These are phyloP conservation scores for Blepharisma stoltei DNA, from an alignment of 73 alveolate genomes.

Conservation along the genomic window DNA sequence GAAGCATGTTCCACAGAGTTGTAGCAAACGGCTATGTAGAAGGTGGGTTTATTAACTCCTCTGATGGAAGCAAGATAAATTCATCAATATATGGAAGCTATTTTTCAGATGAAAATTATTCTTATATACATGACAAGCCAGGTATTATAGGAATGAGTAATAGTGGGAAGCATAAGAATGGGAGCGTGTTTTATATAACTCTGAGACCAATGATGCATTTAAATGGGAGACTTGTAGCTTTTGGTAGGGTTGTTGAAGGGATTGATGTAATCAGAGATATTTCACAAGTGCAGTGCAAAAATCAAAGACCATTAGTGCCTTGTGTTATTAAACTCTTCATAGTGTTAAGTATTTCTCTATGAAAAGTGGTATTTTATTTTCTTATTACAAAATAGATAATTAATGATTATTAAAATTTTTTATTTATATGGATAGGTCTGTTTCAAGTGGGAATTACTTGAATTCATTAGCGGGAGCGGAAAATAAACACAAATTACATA, in stretches of 20 bases:
- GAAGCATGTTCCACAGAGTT: constrained; percentile 43
- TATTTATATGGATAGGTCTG: too few relatives aligned
- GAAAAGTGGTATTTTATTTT: too few relatives aligned
- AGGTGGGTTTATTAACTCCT: constrained; percentile 32
- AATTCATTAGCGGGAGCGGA: not conserved
- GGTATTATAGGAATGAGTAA: constrained; percentile 52
- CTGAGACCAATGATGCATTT: constrained; percentile 36
- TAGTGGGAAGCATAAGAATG: constrained; percentile 38
- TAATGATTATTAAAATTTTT: too few relatives aligned
- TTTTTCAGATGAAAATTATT: not conserved
- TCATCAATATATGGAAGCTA: not conserved
- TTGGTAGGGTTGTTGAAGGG: constrained; percentile 37
- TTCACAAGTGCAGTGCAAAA: not conserved
- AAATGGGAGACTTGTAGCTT: constrained; percentile 47
- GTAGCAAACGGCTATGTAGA: constrained; percentile 34
- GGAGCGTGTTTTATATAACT: constrained; percentile 47
- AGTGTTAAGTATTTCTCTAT: too few relatives aligned
- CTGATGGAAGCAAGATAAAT: not conserved
- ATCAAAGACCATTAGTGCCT: not conserved
- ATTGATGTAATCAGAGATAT: not conserved
- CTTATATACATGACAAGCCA: constrained; percentile 17
- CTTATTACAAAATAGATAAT: too few relatives aligned
- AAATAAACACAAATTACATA: not conserved
- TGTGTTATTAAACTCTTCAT: too few relatives aligned
- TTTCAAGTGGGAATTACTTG: not conserved